Conservation (phyloP, 2,329 filamentous ascomycete species). For the Fusarium setosum region DNA sequence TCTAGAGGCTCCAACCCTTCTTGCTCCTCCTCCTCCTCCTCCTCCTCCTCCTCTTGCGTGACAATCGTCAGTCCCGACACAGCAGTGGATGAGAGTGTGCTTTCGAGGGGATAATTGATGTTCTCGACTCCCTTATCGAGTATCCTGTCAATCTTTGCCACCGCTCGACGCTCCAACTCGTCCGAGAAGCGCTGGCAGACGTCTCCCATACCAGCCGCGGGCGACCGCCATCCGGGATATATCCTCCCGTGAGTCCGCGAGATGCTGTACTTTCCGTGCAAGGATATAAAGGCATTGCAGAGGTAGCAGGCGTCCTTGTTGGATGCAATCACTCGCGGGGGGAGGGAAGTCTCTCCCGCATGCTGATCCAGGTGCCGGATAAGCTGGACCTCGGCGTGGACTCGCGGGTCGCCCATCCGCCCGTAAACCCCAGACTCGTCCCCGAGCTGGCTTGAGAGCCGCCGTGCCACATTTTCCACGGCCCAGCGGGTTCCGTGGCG, state of each 20-base stretch:
- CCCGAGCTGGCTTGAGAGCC: not conserved
- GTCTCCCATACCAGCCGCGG: not conserved
- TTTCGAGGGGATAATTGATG: constrained; percentile 4
- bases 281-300: constrained; percentile 30
- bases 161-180: constrained; percentile 11
- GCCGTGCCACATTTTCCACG: not conserved
- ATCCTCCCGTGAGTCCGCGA: constrained; percentile 30
- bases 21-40: not conserved
- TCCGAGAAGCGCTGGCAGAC: not conserved
- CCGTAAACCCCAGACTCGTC: not conserved
- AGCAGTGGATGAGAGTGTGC: constrained; percentile 1
- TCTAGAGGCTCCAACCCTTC: too few relatives aligned
- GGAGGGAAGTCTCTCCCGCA: not conserved
- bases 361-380: constrained; percentile 26
- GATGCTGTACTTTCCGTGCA: constrained; percentile 10
- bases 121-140: not conserved
- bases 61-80: not conserved
- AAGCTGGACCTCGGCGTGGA: constrained; percentile 40
- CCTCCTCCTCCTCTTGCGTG: not conserved
- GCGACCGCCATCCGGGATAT: constrained; percentile 31
- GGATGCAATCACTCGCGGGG: constrained; percentile 32
- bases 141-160: not conserved
- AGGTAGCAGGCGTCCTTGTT: constrained; percentile 37
- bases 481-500: constrained; percentile 10
- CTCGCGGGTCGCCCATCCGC: not conserved